A percentile compares a stretch with the other conserved stretches of the same genome.
Evolutionary conservation across 306 rosid genomes (phyloP).

Genomic region (Carpinus fangiana): DNA sequence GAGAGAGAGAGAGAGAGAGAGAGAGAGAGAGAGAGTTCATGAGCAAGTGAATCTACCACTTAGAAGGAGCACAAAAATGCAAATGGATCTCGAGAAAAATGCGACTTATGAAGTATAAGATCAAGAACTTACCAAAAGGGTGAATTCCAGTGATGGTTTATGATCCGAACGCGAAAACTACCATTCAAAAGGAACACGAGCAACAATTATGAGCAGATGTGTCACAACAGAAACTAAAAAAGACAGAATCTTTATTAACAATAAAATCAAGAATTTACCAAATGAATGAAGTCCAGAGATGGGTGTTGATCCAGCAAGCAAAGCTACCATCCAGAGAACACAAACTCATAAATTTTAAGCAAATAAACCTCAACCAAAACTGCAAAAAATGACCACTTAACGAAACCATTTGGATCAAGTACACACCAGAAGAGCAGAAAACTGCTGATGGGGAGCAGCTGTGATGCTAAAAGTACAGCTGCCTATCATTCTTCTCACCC

Average conservation of each 20-base stretch:
- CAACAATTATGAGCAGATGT: conserved; percentile 27
- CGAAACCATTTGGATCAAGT: conserved; percentile 36
- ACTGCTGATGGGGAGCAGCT: conserved; percentile 41
- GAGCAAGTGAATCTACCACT: background rate
- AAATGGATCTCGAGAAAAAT: background rate
- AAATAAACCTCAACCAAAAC: conserved; percentile 37
- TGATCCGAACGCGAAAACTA: conserved; percentile 34
- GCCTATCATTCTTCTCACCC: conserved; percentile 46
- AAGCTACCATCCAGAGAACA: conserved; percentile 26
- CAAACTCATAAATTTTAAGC: conserved; percentile 27
- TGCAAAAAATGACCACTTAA: conserved; percentile 26
- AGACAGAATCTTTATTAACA: conserved; percentile 21
- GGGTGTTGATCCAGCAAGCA: conserved; percentile 26
- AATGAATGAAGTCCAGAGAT: conserved; percentile 27
- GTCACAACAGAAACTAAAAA: conserved; percentile 16
- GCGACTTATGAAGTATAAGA: conserved; percentile 16
- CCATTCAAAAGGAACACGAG: conserved; percentile 31
- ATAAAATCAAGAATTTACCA: conserved; percentile 44
- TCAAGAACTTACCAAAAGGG: conserved; percentile 26
- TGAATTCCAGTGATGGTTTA: background rate
- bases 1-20: background rate
- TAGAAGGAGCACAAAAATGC: conserved; percentile 6
- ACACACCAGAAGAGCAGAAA: conserved; percentile 31
- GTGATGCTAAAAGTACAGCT: conserved; percentile 34
- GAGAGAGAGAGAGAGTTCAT: background rate